Conservation (phyloP, 805 yeast species). For the Nakazawaea pomicola region DNA sequence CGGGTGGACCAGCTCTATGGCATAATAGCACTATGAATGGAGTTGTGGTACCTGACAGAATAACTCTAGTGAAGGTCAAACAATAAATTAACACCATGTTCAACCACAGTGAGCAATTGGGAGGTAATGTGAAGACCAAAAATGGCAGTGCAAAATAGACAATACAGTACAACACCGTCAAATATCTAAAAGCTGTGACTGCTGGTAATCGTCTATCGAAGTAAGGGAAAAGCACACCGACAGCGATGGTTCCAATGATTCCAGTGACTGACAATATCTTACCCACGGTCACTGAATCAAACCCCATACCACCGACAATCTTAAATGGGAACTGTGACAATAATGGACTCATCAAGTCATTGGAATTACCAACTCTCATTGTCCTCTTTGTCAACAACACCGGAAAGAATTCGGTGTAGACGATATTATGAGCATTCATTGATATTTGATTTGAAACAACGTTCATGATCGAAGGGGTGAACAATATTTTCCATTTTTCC, state of each 20-base stretch:
- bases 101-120: constrained; percentile 7
- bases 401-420: constrained; percentile 52
- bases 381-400: constrained; percentile 31
- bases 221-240: constrained; percentile 45
- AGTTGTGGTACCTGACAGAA: constrained; percentile 28
- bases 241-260: constrained; percentile 44
- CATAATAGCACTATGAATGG: constrained; percentile 47
- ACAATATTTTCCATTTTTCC: constrained; percentile 17
- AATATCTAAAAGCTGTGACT: constrained; percentile 34
- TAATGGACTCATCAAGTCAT: constrained; percentile 2
- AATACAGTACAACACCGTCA: constrained; percentile 37
- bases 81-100: constrained; percentile 21
- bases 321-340: constrained; percentile 38
- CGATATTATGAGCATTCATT: constrained; percentile 42
- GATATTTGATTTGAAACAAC: constrained; percentile 30
- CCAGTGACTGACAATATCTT: constrained; percentile 47
- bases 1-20: constrained; percentile 48
- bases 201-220: constrained; percentile 45
- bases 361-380: constrained; percentile 4
- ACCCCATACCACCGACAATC: constrained; percentile 50
- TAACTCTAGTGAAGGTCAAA: constrained; percentile 22
- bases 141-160: constrained; percentile 45
- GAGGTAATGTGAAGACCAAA: constrained; percentile 36
- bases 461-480: constrained; percentile 11
- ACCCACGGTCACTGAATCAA: constrained; percentile 43